Evolutionary conservation across 1,284 basidiomycete species (phyloP).

Genomic region (Cystobasidium slooffiae): DNA sequence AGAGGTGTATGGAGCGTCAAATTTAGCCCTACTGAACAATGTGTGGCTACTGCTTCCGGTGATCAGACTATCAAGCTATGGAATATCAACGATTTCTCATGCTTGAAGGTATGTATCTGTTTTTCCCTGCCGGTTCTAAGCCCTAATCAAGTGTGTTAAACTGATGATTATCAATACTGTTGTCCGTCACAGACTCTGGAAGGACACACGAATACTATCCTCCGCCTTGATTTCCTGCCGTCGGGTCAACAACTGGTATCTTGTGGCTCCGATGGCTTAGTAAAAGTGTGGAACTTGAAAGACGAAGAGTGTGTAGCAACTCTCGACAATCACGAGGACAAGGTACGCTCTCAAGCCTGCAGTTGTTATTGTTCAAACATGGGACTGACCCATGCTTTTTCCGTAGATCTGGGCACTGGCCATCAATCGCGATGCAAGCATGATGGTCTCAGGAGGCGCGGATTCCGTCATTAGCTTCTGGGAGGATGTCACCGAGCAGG

Average conservation of each 20-base stretch:
- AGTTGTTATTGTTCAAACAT: constrained; percentile 29
- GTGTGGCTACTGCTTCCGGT: constrained; percentile 89
- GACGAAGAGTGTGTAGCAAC: constrained; percentile 86
- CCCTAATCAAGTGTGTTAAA: constrained; percentile 42
- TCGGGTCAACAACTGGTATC: constrained; percentile 84
- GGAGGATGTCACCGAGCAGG: constrained; percentile 85
- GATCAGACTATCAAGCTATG: constrained; percentile 94
- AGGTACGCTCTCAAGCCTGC: constrained; percentile 63
- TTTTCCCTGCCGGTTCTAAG: background rate
- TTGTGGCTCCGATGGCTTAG: constrained; percentile 86
- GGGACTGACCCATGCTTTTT: background rate
- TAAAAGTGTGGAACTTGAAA: constrained; percentile 92
- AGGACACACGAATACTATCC: constrained; percentile 95
- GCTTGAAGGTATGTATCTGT: constrained; percentile 66
- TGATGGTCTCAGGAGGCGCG: constrained; percentile 87
- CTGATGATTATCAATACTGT: background rate
- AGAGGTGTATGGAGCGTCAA: constrained; percentile 93
- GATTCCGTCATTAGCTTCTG: constrained; percentile 93
- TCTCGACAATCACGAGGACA: constrained; percentile 94
- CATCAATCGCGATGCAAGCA: constrained; percentile 73
- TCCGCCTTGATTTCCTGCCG: constrained; percentile 87
- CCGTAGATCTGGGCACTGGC: constrained; percentile 88
- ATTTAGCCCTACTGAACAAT: constrained; percentile 80
- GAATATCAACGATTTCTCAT: constrained; percentile 87
- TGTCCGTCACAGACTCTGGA: constrained; percentile 72